phyloP scores from a whole-genome alignment of 148 eudicot genomes.

The Cornus kousa region DNA sequence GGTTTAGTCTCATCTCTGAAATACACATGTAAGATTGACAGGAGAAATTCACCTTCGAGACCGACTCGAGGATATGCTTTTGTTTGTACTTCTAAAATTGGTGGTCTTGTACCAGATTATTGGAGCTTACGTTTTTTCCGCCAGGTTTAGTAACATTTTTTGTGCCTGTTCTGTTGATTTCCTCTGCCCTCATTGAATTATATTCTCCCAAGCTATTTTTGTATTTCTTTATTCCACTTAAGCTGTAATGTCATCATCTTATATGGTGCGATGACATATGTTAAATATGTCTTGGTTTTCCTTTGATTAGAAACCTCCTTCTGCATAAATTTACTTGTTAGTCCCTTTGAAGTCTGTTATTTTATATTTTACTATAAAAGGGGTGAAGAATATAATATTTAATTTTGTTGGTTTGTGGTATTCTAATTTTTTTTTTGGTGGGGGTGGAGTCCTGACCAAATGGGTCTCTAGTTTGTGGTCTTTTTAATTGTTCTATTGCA shows the following conservation, averaged over 20 bases:
- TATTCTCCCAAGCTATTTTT: background rate
- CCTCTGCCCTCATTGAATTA: background rate
- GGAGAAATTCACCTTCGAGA: conserved; percentile 73
- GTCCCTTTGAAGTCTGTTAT: background rate
- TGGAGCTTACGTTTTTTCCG: conserved; percentile 75
- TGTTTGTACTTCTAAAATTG: conserved; percentile 64
- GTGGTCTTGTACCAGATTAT: conserved; percentile 83
- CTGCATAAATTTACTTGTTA: background rate
- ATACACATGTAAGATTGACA: conserved; percentile 76
- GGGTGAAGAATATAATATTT: background rate
- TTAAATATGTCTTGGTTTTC: background rate
- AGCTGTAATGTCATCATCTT: too few relatives aligned
- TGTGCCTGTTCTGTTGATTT: too few relatives aligned
- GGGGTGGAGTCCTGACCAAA: background rate
- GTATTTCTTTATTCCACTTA: background rate
- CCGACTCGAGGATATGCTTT: conserved; percentile 93
- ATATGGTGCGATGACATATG: background rate
- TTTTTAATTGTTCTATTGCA: too few relatives aligned
- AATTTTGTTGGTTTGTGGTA: background rate
- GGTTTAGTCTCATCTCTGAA: conserved; percentile 74
- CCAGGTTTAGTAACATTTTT: conserved; percentile 50
- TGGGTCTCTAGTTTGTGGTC: too few relatives aligned
- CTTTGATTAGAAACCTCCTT: background rate
- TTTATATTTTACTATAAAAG: background rate
- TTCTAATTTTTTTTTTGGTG: background rate